These are phyloP conservation scores for Prinsepia uniflora DNA, from an alignment of 306 rosid genomes.

Conservation along the genomic window DNA sequence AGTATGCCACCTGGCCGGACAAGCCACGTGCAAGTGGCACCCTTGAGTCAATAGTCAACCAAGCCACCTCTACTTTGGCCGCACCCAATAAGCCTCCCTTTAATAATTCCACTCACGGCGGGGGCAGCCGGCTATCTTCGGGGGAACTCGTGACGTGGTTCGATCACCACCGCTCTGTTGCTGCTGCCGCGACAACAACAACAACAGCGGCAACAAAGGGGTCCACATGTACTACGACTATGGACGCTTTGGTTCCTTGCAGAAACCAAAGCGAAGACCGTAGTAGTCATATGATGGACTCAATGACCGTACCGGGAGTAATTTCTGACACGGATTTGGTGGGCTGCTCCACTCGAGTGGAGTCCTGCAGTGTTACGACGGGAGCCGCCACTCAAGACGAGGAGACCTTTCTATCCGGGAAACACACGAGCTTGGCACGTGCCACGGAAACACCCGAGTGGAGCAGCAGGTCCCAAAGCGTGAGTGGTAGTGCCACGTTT, in stretches of 20 bases:
- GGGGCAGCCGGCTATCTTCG: neutral
- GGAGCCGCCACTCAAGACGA: constrained; percentile 20
- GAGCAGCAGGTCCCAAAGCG: constrained; percentile 49
- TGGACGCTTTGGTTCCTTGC: constrained; percentile 84
- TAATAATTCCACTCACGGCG: neutral
- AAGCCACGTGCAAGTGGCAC: constrained; percentile 79
- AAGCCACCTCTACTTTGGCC: constrained; percentile 44
- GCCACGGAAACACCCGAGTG: constrained; percentile 24
- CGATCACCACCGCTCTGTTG: constrained; percentile 20
- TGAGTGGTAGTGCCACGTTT: constrained; percentile 50
- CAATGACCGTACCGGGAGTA: constrained; percentile 6
- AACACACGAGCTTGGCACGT: constrained; percentile 30
- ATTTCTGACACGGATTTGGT: constrained; percentile 20
- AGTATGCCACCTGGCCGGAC: constrained; percentile 55
- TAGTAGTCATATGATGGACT: constrained; percentile 17
- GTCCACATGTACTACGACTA: constrained; percentile 28
- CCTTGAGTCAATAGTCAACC: constrained; percentile 82
- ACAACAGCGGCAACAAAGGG: neutral
- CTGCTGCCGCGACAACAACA: neutral
- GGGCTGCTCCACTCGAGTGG: constrained; percentile 39
- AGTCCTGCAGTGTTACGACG: constrained; percentile 35
- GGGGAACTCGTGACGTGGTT: constrained; percentile 46
- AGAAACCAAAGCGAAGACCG: constrained; percentile 28
- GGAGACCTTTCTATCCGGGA: neutral
- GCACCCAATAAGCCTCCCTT: constrained; percentile 20